Base-by-base conservation (phyloP, 2,329 filamentous ascomycete genomes). In the Celoporthe dispersa region DNA sequence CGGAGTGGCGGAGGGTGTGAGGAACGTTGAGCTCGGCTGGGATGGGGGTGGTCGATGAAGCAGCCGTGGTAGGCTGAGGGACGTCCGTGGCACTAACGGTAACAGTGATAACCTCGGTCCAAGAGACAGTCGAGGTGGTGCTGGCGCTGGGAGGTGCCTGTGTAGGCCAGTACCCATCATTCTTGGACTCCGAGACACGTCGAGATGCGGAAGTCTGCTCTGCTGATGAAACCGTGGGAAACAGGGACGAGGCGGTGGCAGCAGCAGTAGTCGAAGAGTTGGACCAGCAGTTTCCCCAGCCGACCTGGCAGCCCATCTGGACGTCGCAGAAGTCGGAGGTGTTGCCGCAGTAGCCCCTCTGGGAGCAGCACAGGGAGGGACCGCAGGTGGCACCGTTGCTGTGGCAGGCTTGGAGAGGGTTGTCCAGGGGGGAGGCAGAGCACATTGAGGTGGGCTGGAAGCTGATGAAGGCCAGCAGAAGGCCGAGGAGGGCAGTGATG, bases 311-410 rank as follows among this genome's bases (percentile, higher is more conserved):
- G 14, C 53, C 53, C 53, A 31, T 57, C 53, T 57, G 14, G 28
- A 57, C 25, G 11, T 57, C 25, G 14, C 53, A 57, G 14, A 57
- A 57, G 53, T 57, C 53, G 28, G 53, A 16, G 53, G 53, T 33
- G 25, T 57, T 57, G 25, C 53, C 53, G 25, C 53, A 57, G 53
- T 57, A 57, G 53, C 53, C 57, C 11, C 16, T n/a, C 57, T 60
- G 57, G 11, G 57, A 60, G 57, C 57, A 60, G 57, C 57, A 60
- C 33, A 35, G 33, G 8, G 31, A 35, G 19, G 22, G 7, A 9
- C 33, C 22, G 57, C 57, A 60, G 57, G 31, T 37, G 9, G 19
- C 31, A 22, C 28, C 28, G 33, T 60, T 60, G 57, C 57, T 60
- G 57, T 35, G 31, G 33, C 57, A 60, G 57, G 8, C 19, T 14